Evolutionary conservation across 805 yeast genomes (phyloP).

Genomic region (Lipomyces yamadae): DNA sequence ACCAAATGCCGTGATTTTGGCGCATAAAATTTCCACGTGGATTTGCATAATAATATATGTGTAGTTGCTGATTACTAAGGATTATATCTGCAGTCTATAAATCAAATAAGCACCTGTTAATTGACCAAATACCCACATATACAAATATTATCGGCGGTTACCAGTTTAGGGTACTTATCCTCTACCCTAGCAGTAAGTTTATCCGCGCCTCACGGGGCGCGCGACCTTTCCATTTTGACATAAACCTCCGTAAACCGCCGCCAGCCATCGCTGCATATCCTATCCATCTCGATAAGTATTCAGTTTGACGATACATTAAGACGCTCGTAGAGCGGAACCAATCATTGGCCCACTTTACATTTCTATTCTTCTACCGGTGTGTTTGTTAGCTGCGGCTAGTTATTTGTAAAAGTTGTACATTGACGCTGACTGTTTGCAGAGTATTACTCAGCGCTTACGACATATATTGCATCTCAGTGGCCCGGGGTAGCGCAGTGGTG

Average conservation of each 20-base stretch:
- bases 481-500: background rate
- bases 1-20: too few relatives aligned
- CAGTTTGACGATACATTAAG: background rate
- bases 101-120: too few relatives aligned
- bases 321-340: background rate
- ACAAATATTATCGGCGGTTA: too few relatives aligned
- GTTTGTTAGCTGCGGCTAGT: too few relatives aligned
- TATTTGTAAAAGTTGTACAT: too few relatives aligned
- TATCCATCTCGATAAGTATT: background rate
- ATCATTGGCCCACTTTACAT: too few relatives aligned
- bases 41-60: too few relatives aligned
- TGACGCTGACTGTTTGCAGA: background rate
- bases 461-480: background rate
- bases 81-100: too few relatives aligned
- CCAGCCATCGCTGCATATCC: background rate
- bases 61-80: too few relatives aligned
- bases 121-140: too few relatives aligned
- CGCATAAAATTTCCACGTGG: too few relatives aligned
- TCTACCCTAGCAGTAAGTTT: background rate
- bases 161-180: too few relatives aligned
- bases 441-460: background rate
- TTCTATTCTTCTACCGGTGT: background rate
- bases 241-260: background rate
- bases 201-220: conserved; percentile 5
- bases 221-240: background rate